Percentiles rank a stretch among this genome's conserved stretches.
phyloP scores from a whole-genome alignment of 2,329 filamentous ascomycete species.

The Phialophora chinensis region DNA sequence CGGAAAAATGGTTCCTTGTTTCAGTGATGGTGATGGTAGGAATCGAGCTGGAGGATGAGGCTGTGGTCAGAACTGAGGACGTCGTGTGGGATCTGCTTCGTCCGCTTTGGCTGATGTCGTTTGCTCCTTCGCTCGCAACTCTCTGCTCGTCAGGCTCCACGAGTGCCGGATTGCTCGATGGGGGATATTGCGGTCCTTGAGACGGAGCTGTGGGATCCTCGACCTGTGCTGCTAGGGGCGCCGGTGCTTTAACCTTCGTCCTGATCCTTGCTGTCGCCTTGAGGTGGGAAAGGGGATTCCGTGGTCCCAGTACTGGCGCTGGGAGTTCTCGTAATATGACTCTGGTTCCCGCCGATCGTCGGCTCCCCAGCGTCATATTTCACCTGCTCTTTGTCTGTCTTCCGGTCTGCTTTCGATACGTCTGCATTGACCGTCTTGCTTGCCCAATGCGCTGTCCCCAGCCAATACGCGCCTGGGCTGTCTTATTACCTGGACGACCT shows the following conservation, averaged over 20 bases:
- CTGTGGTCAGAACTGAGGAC: conserved; percentile 9
- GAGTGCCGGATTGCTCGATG: not conserved
- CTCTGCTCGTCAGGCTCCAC: conserved; percentile 3
- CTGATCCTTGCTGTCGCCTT: conserved; percentile 26
- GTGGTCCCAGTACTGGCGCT: conserved; percentile 16
- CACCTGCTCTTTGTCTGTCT: conserved; percentile 6
- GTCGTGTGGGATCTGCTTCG: conserved; percentile 19
- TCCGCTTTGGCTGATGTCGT: not conserved
- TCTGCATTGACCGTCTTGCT: conserved; percentile 2
- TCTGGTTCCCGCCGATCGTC: conserved; percentile 24
- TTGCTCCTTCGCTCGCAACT: not conserved
- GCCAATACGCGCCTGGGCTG: conserved; percentile 6
- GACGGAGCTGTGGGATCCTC: conserved; percentile 13
- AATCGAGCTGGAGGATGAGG: conserved; percentile 18
- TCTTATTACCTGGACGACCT: not conserved
- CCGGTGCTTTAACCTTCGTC: conserved; percentile 20
- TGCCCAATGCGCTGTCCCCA: not conserved
- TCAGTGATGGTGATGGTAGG: conserved; percentile 14
- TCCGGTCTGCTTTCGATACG: conserved; percentile 1
- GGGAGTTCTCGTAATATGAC: conserved; percentile 29
- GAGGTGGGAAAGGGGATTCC: conserved; percentile 14
- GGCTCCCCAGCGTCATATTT: conserved; percentile 30
- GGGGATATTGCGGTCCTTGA: not conserved
- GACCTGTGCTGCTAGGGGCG: conserved; percentile 15
- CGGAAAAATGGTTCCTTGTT: not conserved